Evolutionary conservation across 2,329 filamentous ascomycete genomes (phyloP), one percentile per base, ranked within the genome.

Genomic region (Pseudocercospora vitis): DNA sequence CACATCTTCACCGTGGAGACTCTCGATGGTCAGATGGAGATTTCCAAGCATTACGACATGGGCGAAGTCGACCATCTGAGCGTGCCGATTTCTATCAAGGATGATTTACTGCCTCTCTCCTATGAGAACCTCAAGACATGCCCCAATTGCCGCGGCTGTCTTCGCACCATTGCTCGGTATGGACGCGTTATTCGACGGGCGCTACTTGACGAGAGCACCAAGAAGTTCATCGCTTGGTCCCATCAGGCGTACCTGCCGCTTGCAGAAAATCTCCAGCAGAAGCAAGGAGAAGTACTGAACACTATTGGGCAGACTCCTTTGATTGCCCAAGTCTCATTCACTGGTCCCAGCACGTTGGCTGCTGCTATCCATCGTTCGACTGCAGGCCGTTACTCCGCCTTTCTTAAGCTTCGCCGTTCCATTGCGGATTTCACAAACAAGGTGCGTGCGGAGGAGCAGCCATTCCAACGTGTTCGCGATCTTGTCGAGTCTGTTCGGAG

Each of bases 161-260:
- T 88, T 9, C 73, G 81, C 14, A 76, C 78, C 53, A 73, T 87
- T 48, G 69, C 78, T 2, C 74, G 85, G 3, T 88, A 88, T 61
- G 81, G 82, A 11, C 77, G 84, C 7, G 78, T 87, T 2, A 75
- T 86, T 23, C 77, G 81, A 29, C 76, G 80, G 3, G 81, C 79
- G 0, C 70, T 83, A 5, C 73, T 88, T 0, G 83, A 88, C 50
- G 80, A 86, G 63, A 74, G 79, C 0, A 82, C 82, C 0, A 86
- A 85, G 68, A 84, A 82, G 57, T 84, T 88, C 63, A 77, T 85
- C n/a, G 62, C 76, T 3, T 81, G 76, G 71, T 74, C 79, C 0
- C 78, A 79, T 6, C 18, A 57, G 5, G 62, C 71, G 7, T 78
- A 74, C 53, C 57, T 73, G 0, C 63, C 71, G 3, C 69, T 83